Evolutionary conservation across 2,329 filamentous ascomycete genomes (phyloP), one percentile per base, ranked within the genome.

Genomic region (Diaporthe batatas): DNA sequence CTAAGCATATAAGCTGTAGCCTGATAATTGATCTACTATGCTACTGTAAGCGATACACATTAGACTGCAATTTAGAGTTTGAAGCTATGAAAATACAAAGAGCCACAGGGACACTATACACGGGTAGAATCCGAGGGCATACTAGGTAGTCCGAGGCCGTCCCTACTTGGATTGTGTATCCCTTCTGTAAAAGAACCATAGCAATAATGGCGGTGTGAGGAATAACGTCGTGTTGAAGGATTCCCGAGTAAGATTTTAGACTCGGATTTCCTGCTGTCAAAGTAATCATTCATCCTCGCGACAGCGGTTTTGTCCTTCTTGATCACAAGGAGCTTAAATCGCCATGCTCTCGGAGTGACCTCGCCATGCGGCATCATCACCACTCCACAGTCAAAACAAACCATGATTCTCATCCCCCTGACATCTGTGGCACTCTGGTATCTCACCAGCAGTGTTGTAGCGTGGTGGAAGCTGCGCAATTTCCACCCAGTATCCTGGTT

Each of bases 401-500:
- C n/a, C 21, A 42, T 39, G 57, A 14, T 36, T 32, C 23, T 21
- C 18, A 2, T 53, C 29, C 47, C 10, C 23, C 18, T 64, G 23
- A 16, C 21, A 3, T 29, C 44, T 29, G 12, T 71, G 7, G 44
- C 21, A 21, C 65, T 73, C 39, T 72, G 75, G 47, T 78, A 79
- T 29, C 73, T 75, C 10, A 12, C n/a, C 25, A 53, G 23, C 12
- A 23, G 58, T 72, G 32, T 70, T 76, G 14, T 64, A 72, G 21
- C 55, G 0, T 71, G 68, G 68, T 58, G 68, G 54, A 77, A 77
- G 14, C 75, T 81, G 10, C 74, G 76, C 14, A 55, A 69, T 32
- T 79, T 80, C 64, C 51, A 70, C 21, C 77, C 78, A 16, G 78
- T 78, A 5, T 54, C 58, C 11, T 73, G 62, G 16, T 71, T 78